Percentiles rank a stretch among this genome's conserved stretches.
phyloP scores from a whole-genome alignment of 2,329 filamentous ascomycete genomes.

The Phaeosphaeriaceae sp. region DNA sequence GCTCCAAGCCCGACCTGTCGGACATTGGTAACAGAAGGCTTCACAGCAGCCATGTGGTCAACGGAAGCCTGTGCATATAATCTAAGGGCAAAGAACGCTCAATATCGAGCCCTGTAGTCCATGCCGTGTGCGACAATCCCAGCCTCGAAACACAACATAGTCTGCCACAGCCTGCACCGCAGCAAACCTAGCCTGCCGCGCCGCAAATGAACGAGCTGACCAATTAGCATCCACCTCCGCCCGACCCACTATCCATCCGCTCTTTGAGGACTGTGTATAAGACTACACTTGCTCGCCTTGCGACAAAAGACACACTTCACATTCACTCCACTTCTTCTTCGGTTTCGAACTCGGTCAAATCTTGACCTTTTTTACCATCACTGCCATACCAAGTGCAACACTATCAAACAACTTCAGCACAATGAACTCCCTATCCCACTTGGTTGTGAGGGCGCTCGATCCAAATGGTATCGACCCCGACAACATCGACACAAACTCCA shows the following conservation, averaged over 20 bases:
- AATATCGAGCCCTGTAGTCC: constrained; percentile 2
- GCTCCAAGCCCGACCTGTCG: neutral
- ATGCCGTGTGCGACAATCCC: constrained; percentile 1
- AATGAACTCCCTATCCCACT: constrained; percentile 11
- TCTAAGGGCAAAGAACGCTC: neutral
- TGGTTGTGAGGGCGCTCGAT: constrained; percentile 11
- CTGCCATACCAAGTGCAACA: neutral
- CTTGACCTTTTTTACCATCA: neutral
- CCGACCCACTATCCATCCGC: neutral
- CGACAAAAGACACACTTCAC: neutral
- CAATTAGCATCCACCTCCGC: constrained; percentile 9
- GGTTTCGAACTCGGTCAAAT: neutral
- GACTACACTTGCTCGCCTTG: neutral
- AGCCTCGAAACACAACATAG: neutral
- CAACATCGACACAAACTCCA: constrained; percentile 26
- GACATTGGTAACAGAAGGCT: constrained; percentile 1
- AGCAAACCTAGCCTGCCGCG: constrained; percentile 1
- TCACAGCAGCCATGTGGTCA: neutral
- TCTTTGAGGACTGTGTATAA: constrained; percentile 8
- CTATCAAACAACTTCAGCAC: neutral
- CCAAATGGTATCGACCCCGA: constrained; percentile 29
- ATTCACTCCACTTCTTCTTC: neutral
- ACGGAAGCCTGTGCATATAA: constrained; percentile 1
- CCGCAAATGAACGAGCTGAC: constrained; percentile 10
- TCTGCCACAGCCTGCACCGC: constrained; percentile 1